Base-by-base conservation (phyloP, 257 asterid genomes). In the Solanum chiquidenum region DNA sequence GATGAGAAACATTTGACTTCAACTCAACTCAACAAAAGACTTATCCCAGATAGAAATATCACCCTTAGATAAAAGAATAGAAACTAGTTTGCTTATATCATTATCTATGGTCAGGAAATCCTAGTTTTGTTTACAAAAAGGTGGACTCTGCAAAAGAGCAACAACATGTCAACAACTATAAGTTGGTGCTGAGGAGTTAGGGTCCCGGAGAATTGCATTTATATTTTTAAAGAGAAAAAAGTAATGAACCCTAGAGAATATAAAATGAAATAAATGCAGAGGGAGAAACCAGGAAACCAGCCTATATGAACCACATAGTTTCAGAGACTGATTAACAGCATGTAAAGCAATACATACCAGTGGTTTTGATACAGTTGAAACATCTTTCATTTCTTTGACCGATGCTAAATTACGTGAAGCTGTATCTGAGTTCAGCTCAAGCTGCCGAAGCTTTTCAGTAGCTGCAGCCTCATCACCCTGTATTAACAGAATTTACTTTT, bases 401-500 rank as follows among this genome's bases (percentile, higher is more conserved):
- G 92, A 93, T 91, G 91, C 84, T 83, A 93, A 89, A 84, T 92
- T 93, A 84, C 90, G 94, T 60, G 94, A 88, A 84, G 93, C 91
- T 82, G 93, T 89, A 86, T 90, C 88, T 44, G 93, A 89, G 89
- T 89, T 95, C 77, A 44, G 88, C 88, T 93, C 96, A 87, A 94
- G 94, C 92, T 93, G 96, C 92, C 91, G 91, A 80, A 97, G 92
- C 88, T 91, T 96, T 90, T 95, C 99, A 87, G 89, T 90, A 69
- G 94, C 96, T 62, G 95, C 93, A 88, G 95, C 95, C 91, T 96
- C 98, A 90, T 96, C 98, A 77, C 93, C 98, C 99, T 97, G 94
- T 74, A 92, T 52, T 88, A 84, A 60, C 75, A 82, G 71, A 84
- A 85, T 82, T 55, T 62, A 83, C 86, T 76, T 62, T 55, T 86